Base-by-base conservation (phyloP, 768 basidiomycete species). In the Termitomyces sp. region DNA sequence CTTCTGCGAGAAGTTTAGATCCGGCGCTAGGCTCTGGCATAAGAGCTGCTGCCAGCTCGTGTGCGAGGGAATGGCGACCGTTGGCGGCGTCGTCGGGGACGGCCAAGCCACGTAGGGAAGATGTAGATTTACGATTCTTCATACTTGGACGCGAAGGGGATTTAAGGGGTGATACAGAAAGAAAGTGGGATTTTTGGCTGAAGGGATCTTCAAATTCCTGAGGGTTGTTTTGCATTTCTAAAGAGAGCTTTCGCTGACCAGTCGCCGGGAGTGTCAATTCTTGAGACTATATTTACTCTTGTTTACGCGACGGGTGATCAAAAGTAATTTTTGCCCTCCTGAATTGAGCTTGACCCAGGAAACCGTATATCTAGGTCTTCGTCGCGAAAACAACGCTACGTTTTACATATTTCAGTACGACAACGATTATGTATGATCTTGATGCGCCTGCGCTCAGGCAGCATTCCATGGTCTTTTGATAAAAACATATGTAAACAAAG, bases 21-120 rank as follows among this genome's bases (percentile, higher is more conserved):
- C 88, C 84, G 27, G 82, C 77, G 50, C 81, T 87, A 0, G 92
- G 91, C 72, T 94, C 92, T 23, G 91, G 92, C 85, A 92, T 89
- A 54, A 94, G 79, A 10, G 92, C 92, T 34, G 87, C 84, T 6
- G 92, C 92, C 35, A 94, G 82, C 66, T 94, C 92, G 70, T 94
- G 91, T 5, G 92, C 92, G 32, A 94, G 81, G 5, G 90, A 92
- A 67, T 87, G 85, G 43, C 82, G 77, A 40, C 77, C 78, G 58
- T 71, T 77, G 46, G 72, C 68, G 35, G 68, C 67, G 56, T 82
- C 82, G 60, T 77, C 79, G 54, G 75, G 77, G 35, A 72, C 51
- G 44, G 67, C 61, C 29, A 71, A 57, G 55, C 71, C 69, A 40
- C 82, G 83, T 60, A 85, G 68, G 21, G 85, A 82, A 31, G 78